A percentile compares a stretch with the other conserved stretches of the same genome.
Evolutionary conservation across 1,284 basidiomycete species (phyloP).

Genomic region (Sporisorium sorghi): DNA sequence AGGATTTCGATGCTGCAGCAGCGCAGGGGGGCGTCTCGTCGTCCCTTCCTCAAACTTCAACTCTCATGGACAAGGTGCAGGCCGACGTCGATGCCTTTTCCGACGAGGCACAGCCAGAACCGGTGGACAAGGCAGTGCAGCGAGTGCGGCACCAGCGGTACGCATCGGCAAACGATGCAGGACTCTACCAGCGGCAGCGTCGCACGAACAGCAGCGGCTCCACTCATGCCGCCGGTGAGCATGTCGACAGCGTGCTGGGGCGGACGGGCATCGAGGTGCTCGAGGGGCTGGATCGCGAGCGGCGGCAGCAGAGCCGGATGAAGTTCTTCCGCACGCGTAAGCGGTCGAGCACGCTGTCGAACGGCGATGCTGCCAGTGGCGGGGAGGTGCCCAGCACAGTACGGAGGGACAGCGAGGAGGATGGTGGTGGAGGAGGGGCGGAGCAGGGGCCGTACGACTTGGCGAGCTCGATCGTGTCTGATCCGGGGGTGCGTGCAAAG

Average conservation of each 20-base stretch:
- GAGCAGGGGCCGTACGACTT: slow-evolving; percentile 18
- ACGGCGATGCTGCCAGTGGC: not conserved
- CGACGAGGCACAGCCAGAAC: not conserved
- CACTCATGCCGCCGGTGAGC: too few species aligned
- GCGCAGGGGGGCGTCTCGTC: not conserved
- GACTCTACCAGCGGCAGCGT: too few species aligned
- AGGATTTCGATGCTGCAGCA: not conserved
- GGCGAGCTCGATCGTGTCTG: slow-evolving; percentile 45
- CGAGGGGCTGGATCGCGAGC: slow-evolving; percentile 47
- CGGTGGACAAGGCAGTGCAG: not conserved
- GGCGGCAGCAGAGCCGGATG: slow-evolving; percentile 21
- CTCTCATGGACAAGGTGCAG: slow-evolving; percentile 18
- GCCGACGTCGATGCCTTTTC: slow-evolving; percentile 3
- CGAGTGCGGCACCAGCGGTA: slow-evolving; percentile 26
- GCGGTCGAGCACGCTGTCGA: slow-evolving; percentile 33
- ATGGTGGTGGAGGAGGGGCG: not conserved
- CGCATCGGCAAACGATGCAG: slow-evolving; percentile 34
- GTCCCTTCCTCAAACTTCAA: slow-evolving; percentile 50
- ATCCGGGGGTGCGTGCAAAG: slow-evolving; percentile 22
- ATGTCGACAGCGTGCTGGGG: slow-evolving; percentile 41
- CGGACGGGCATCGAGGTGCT: slow-evolving; percentile 58
- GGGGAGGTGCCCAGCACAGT: not conserved
- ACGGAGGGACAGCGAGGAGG: slow-evolving; percentile 12
- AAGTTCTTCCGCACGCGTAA: slow-evolving; percentile 27
- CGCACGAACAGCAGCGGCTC: too few species aligned